phyloP scores from a whole-genome alignment of 805 yeast genomes.

The Yueomyces sinensis region DNA sequence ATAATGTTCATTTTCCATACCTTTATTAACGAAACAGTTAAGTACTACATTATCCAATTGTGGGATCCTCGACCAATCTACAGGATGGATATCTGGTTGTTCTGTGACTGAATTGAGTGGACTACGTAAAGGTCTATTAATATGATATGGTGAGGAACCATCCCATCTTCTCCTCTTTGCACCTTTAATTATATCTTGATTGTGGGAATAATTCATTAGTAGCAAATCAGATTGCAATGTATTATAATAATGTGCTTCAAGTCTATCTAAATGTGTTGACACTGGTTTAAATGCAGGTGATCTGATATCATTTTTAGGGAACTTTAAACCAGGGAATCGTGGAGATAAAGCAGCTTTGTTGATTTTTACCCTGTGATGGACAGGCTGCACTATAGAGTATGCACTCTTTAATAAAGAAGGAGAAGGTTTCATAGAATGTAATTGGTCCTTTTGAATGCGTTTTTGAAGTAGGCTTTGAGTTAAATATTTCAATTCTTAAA shows the following conservation, averaged over 20 bases:
- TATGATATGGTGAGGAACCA: conserved; percentile 74
- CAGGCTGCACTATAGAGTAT: conserved; percentile 73
- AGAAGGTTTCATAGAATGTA: background rate
- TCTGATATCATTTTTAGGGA: conserved; percentile 60
- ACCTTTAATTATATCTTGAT: conserved; percentile 40
- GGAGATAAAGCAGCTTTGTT: conserved; percentile 66
- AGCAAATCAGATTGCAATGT: conserved; percentile 67
- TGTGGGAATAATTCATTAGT: conserved; percentile 65
- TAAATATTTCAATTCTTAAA: too few relatives aligned
- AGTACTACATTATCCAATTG: conserved; percentile 51
- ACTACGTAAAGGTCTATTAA: conserved; percentile 64
- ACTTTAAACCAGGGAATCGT: conserved; percentile 52
- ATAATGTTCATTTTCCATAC: conserved; percentile 54
- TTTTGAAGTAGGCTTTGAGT: too few relatives aligned
- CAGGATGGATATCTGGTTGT: conserved; percentile 58
- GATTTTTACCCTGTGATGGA: conserved; percentile 76
- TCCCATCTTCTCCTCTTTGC: conserved; percentile 75
- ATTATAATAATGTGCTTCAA: conserved; percentile 60
- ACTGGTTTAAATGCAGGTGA: conserved; percentile 69
- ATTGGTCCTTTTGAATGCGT: too few relatives aligned
- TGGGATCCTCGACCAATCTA: conserved; percentile 62
- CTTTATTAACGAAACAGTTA: conserved; percentile 65
- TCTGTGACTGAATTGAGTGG: conserved; percentile 68
- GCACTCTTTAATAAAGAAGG: conserved; percentile 30
- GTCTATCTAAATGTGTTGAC: conserved; percentile 66